Evolutionary conservation across 192 early-diverging fungal species (phyloP).

Genomic region (Lobosporangium transversale): DNA sequence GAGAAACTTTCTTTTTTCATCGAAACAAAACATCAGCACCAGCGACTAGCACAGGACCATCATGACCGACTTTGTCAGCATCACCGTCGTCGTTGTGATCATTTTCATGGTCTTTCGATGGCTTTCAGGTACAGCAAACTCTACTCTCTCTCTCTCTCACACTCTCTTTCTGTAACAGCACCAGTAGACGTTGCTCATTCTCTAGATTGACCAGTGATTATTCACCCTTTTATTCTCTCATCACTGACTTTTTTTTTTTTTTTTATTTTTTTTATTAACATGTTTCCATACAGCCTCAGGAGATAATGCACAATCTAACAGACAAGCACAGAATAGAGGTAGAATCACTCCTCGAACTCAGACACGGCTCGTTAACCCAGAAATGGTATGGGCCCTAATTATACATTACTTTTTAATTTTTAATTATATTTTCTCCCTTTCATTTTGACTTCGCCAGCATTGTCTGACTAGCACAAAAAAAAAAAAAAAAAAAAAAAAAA

Average conservation of each 20-base stretch:
- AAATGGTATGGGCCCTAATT: constrained; percentile 23
- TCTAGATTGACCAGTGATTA: no score
- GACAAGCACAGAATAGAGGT: constrained; percentile 45
- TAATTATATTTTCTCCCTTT: no score
- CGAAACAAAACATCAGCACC: neutral
- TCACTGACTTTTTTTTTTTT: no score
- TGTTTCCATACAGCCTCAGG: constrained; percentile 47
- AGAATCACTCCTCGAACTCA: constrained; percentile 32
- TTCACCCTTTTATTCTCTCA: no score
- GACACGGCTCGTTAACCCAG: constrained; percentile 45
- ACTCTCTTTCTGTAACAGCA: no score
- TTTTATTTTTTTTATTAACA: no score
- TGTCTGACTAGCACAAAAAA: no score
- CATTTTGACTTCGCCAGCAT: neutral
- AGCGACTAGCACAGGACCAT: neutral
- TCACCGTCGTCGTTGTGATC: constrained; percentile 66
- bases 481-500: no score
- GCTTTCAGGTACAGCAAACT: constrained; percentile 65
- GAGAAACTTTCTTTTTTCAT: no score
- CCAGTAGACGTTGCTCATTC: no score
- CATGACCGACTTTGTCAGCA: constrained; percentile 70
- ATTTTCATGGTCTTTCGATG: constrained; percentile 66
- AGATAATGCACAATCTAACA: constrained; percentile 23
- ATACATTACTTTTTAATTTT: no score
- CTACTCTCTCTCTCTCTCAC: no score